Evolutionary conservation across 1,139 yeast genomes (phyloP).

Genomic region (Zygosaccharomyces pseudobailii): DNA sequence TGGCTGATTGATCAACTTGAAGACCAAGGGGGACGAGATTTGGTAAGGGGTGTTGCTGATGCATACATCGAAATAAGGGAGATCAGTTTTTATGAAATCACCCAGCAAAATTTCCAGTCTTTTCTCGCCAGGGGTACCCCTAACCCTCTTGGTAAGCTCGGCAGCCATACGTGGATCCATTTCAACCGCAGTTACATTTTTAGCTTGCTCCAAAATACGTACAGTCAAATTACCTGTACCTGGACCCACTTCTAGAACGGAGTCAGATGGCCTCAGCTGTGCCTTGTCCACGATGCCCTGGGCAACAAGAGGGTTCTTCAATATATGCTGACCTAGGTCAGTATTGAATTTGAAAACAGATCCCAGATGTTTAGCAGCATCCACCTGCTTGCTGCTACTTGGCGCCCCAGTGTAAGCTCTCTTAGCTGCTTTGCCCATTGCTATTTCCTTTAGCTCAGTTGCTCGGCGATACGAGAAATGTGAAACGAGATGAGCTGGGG

Average conservation of each 20-base stretch:
- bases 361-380: conserved; percentile 66
- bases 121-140: conserved; percentile 89
- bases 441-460: not conserved
- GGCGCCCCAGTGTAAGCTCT: conserved; percentile 34
- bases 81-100: conserved; percentile 91
- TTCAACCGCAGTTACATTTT: conserved; percentile 84
- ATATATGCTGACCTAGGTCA: conserved; percentile 92
- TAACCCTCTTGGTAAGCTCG: conserved; percentile 93
- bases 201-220: conserved; percentile 83
- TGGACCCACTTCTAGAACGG: conserved; percentile 95
- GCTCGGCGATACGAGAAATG: not conserved
- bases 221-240: conserved; percentile 99
- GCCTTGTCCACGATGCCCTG: conserved; percentile 98
- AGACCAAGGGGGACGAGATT: conserved; percentile 92
- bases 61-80: conserved; percentile 93
- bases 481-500: not conserved
- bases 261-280: conserved; percentile 83
- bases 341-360: conserved; percentile 95
- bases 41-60: conserved; percentile 97
- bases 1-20: conserved; percentile 84
- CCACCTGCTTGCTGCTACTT: conserved; percentile 46
- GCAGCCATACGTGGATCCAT: conserved; percentile 99
- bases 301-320: conserved; percentile 93
- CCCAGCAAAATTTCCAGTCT: conserved; percentile 88
- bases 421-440: conserved; percentile 35